Base-by-base conservation (phyloP, 2,329 filamentous ascomycete species). In the Hymenoscyphus repandus region DNA sequence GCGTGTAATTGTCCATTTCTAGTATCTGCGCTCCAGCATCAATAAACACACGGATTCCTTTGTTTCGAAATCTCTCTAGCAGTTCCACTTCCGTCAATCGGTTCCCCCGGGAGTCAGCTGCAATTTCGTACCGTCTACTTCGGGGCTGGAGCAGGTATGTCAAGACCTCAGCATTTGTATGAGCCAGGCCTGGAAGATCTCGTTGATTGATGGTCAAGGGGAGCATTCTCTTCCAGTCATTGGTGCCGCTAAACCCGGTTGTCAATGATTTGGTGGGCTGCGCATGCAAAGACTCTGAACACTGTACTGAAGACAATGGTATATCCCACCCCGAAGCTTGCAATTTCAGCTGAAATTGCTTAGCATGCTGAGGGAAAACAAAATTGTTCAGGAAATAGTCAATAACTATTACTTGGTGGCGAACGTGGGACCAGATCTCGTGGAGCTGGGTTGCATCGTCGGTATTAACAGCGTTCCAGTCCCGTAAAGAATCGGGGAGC, bases 191-290 rank as follows among this genome's bases (percentile, higher is more conserved):
- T 0, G 71, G 67, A 0, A 89, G 70, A 52, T 89, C 83, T 0
- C 78, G 66, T 46, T 88, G 83, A 17, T 69, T 64, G 17, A 88
- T 79, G 0, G 73, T 80, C n/a, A 81, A 63, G 0, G 85, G 85
- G 0, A 88, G 65, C 32, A 85, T 70, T 0, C 66, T 68, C 34
- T 75, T 72, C 17, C 78, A 81, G 60, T 89, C 85, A 40, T 86
- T 88, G 0, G 86, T 89, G 0, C 85, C 85, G 6, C 80, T 85
- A 62, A 90, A 90, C 0, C 85, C 85, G 0, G 83, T 87, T 0
- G 83, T 85, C 1, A 74, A 53, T 2, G 67, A 60, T 12, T 13
- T 41, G 6, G 11, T 37, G 6, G 13, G 10, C 5, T 40, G 6
- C 37, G 52, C 15, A 27, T 27, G 22, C 22, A 27, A 27, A 7